Conservation (phyloP, 352 stramenopile species). For the Phytopythium montanum region DNA sequence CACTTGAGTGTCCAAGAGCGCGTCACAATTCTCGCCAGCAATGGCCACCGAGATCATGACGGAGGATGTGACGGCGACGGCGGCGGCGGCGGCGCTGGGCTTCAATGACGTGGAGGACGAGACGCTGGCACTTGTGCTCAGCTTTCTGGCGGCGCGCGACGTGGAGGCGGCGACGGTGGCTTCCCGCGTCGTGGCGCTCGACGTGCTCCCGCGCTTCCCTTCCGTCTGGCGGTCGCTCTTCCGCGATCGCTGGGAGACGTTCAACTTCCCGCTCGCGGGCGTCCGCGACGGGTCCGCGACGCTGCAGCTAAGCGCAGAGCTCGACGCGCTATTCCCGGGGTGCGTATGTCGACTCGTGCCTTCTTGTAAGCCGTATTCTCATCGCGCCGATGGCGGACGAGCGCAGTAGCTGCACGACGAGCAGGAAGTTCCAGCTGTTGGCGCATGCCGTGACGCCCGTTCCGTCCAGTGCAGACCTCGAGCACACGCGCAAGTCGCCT, state of each 20-base stretch:
- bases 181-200: slow-evolving; percentile 29
- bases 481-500: slow-evolving; percentile 33
- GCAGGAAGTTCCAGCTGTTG: slow-evolving; percentile 70
- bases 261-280: slow-evolving; percentile 55
- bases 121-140: slow-evolving; percentile 40
- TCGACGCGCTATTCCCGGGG: slow-evolving; percentile 46
- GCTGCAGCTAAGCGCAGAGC: slow-evolving; percentile 33
- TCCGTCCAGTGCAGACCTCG: slow-evolving; percentile 56
- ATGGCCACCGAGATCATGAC: neutral
- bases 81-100: neutral
- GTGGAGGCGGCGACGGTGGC: slow-evolving; percentile 56
- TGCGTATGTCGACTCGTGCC: slow-evolving; percentile 9
- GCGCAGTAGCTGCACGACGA: slow-evolving; percentile 33
- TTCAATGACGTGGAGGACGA: slow-evolving; percentile 44
- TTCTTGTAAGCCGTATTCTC: neutral
- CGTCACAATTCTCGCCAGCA: too few species aligned
- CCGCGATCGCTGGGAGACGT: slow-evolving; percentile 42
- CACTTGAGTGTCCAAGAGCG: too few species aligned
- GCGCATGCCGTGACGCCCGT: slow-evolving; percentile 60
- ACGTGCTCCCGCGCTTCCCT: slow-evolving; percentile 50
- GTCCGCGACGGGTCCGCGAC: slow-evolving; percentile 10
- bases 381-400: neutral
- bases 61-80: too few species aligned
- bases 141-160: slow-evolving; percentile 38
- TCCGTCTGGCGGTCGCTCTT: slow-evolving; percentile 62